phyloP scores from a whole-genome alignment of 345 rosid genomes.

The Gossypium longicalyx region DNA sequence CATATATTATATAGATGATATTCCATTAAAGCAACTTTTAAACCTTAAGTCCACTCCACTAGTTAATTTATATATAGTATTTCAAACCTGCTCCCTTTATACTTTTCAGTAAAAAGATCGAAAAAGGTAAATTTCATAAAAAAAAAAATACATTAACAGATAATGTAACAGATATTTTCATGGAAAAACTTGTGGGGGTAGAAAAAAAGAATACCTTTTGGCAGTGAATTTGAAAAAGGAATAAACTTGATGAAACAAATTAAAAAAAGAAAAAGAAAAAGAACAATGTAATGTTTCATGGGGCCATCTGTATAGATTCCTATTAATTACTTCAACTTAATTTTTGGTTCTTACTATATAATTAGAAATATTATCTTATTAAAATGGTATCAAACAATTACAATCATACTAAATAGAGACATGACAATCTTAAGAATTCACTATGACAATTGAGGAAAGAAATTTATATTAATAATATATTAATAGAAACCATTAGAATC shows the following conservation, averaged over 20 bases:
- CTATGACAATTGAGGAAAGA: no score
- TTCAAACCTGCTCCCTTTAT: conserved; percentile 4
- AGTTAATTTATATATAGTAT: background rate
- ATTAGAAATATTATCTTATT: no score
- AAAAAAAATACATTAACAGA: background rate
- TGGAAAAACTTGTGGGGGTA: conserved; percentile 15
- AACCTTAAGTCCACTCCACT: conserved; percentile 21
- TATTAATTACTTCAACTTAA: conserved; percentile 1
- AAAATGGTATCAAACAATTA: no score
- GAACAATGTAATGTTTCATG: conserved; percentile 18
- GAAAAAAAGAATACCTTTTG: background rate
- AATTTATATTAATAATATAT: background rate
- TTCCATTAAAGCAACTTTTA: background rate
- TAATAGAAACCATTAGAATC: background rate
- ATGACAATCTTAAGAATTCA: background rate
- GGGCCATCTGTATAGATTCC: background rate
- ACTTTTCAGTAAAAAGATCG: background rate
- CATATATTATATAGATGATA: background rate
- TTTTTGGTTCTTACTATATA: background rate
- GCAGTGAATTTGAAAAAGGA: background rate
- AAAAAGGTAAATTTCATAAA: background rate
- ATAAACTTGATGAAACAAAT: background rate
- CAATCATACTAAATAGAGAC: background rate
- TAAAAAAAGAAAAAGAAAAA: no score
- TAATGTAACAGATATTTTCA: background rate